These are phyloP conservation scores for Boletellus ananas DNA, from an alignment of 768 basidiomycete species.

Conservation along the genomic window DNA sequence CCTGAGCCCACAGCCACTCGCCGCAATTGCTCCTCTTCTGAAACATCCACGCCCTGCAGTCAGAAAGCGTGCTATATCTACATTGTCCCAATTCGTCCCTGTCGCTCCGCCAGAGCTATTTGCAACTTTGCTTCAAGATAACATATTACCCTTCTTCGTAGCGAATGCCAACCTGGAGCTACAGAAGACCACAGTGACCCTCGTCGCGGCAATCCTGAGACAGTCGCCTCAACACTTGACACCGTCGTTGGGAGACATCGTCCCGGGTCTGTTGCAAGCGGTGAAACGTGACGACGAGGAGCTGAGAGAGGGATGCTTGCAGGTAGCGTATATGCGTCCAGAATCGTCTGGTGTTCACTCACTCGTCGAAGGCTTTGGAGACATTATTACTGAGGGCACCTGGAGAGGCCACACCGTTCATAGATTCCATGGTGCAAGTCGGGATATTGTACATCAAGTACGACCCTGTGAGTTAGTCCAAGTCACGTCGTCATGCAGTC, in stretches of 20 bases:
- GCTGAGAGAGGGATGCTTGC: constrained; percentile 72
- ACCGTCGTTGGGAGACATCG: constrained; percentile 54
- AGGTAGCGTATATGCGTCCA: constrained; percentile 40
- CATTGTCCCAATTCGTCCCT: constrained; percentile 80
- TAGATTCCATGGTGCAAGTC: constrained; percentile 62
- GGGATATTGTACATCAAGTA: constrained; percentile 83
- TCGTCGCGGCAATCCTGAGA: constrained; percentile 76
- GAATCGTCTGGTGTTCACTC: neutral
- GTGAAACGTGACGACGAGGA: constrained; percentile 79
- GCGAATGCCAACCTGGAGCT: constrained; percentile 55
- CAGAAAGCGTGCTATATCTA: constrained; percentile 87
- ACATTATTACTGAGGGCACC: constrained; percentile 81
- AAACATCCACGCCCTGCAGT: constrained; percentile 79
- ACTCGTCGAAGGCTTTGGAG: constrained; percentile 62
- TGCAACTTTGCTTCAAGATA: constrained; percentile 51
- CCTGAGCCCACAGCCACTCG: constrained; percentile 56
- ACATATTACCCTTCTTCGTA: constrained; percentile 58
- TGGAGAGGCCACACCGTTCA: constrained; percentile 70
- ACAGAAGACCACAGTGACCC: constrained; percentile 73
- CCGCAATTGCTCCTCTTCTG: constrained; percentile 66
- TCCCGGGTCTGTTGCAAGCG: constrained; percentile 69
- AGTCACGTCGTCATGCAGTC: neutral
- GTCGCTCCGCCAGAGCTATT: constrained; percentile 64
- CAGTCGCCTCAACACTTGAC: constrained; percentile 68
- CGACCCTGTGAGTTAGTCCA: constrained; percentile 63